Evolutionary conservation across 306 rosid species (phyloP).

Genomic region (Acacia acuminata): DNA sequence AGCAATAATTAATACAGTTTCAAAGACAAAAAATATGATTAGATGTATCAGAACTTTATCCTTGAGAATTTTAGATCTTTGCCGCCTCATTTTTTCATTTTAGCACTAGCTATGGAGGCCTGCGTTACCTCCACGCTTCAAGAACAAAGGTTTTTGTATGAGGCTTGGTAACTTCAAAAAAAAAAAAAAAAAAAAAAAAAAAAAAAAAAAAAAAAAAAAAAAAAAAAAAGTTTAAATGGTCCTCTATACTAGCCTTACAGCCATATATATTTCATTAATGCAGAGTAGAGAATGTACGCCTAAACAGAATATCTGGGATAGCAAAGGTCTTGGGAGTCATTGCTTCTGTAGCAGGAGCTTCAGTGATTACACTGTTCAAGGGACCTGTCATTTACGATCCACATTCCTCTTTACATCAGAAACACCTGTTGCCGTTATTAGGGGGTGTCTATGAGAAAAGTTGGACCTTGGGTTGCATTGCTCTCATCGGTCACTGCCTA

Average conservation of each 20-base stretch:
- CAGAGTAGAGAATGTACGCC: constrained; percentile 64
- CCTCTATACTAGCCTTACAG: not conserved
- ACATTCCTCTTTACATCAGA: constrained; percentile 23
- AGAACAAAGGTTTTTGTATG: not conserved
- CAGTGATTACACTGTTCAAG: constrained; percentile 64
- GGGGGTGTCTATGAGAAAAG: constrained; percentile 49
- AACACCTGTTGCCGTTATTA: constrained; percentile 33
- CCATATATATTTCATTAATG: constrained; percentile 23
- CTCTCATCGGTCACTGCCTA: constrained; percentile 59
- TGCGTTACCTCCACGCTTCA: not conserved
- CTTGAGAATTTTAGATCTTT: not conserved
- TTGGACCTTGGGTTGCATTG: constrained; percentile 72
- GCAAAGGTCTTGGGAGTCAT: constrained; percentile 80
- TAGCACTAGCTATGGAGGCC: not conserved
- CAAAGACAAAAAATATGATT: not conserved
- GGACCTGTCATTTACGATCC: constrained; percentile 73
- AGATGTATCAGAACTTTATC: not conserved
- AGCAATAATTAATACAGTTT: constrained; percentile 22
- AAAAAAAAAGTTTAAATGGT: not conserved
- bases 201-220: not conserved
- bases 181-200: not conserved
- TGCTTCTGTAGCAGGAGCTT: constrained; percentile 75
- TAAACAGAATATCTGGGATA: constrained; percentile 57
- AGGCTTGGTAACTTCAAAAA: not conserved
- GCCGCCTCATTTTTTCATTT: not conserved